Evolutionary conservation across 257 asterid genomes (phyloP).

Genomic region (Ophiorrhiza pumila): DNA sequence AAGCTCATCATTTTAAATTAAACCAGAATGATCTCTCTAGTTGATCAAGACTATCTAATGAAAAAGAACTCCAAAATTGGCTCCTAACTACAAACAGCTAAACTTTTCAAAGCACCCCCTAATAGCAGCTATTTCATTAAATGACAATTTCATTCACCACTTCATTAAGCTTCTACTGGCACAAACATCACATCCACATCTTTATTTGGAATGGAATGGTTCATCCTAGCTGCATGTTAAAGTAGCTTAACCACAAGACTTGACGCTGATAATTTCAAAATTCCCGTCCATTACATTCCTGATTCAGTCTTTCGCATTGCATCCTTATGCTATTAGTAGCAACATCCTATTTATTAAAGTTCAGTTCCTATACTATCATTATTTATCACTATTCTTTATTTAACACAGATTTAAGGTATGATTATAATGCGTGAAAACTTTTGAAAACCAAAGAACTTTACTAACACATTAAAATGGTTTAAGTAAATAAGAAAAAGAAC

Average conservation of each 20-base stretch:
- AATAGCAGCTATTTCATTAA: too few relatives aligned
- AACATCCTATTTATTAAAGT: too few relatives aligned
- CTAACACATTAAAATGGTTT: not conserved
- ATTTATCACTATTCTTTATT: not conserved
- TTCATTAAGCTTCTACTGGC: not conserved
- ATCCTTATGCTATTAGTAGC: not conserved
- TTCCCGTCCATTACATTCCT: not conserved
- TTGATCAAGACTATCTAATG: not conserved
- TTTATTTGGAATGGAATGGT: not conserved
- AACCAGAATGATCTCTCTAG: not conserved
- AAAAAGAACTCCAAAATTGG: not conserved
- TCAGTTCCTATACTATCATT: not conserved
- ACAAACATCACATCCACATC: not conserved
- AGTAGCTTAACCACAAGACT: not conserved
- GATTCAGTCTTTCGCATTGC: not conserved
- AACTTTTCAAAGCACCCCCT: too few relatives aligned
- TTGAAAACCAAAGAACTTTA: not conserved
- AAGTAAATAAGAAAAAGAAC: not conserved
- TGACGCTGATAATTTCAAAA: not conserved
- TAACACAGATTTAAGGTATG: not conserved
- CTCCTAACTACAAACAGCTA: too few relatives aligned
- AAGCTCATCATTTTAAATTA: not conserved
- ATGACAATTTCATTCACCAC: too few relatives aligned
- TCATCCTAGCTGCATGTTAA: not conserved
- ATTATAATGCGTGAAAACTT: not conserved